These are phyloP conservation scores for Phaeosphaeria sp. DNA, from an alignment of 2,329 filamentous ascomycete genomes.

Conservation along the genomic window DNA sequence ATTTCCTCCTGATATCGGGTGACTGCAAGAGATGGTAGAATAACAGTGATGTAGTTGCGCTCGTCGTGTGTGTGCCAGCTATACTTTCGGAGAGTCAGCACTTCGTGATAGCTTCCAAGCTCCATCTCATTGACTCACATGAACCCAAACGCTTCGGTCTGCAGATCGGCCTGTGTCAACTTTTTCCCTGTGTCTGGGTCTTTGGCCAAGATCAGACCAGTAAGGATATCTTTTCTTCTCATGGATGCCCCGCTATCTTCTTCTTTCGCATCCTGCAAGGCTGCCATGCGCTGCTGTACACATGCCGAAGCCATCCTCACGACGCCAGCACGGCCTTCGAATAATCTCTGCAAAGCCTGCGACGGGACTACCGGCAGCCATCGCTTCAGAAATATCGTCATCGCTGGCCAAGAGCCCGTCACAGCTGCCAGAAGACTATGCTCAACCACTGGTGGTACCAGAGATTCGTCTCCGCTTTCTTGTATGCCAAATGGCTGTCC, in stretches of 20 bases:
- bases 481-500: background rate
- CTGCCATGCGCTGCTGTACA: background rate
- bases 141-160: background rate
- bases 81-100: background rate
- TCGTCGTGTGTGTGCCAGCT: background rate
- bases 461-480: background rate
- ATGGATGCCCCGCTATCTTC: background rate
- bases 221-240: background rate
- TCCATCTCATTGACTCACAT: background rate
- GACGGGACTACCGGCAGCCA: background rate
- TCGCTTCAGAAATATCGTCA: background rate
- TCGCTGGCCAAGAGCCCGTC: background rate
- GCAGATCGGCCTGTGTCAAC: background rate
- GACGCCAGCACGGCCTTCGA: background rate
- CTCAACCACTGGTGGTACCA: background rate
- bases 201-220: background rate
- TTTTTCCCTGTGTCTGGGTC: background rate
- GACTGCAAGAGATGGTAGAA: slow-evolving; percentile 1
- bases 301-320: background rate
- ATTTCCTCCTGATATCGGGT: background rate
- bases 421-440: slow-evolving; percentile 1
- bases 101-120: background rate
- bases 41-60: background rate
- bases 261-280: background rate
- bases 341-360: background rate